A percentile compares a stretch with the other conserved stretches of the same genome.
phyloP scores from a whole-genome alignment of 2,329 filamentous ascomycete genomes.

The Berkeleyomyces basicola region DNA sequence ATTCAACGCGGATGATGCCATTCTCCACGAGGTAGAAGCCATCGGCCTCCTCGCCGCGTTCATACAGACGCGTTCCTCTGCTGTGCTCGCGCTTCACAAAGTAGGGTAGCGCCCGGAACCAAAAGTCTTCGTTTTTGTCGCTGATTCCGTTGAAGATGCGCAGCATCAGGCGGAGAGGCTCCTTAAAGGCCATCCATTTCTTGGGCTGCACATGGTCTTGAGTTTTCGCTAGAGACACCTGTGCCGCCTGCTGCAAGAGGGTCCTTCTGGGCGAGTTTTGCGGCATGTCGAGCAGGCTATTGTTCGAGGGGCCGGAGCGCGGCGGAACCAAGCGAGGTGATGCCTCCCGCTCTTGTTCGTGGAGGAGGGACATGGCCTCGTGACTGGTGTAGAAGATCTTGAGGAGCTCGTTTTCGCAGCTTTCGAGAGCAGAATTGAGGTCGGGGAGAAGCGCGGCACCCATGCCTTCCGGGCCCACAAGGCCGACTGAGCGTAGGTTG shows the following conservation, averaged over 20 bases:
- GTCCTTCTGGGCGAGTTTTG: constrained; percentile 68
- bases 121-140: constrained; percentile 81
- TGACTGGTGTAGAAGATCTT: constrained; percentile 61
- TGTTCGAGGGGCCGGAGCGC: constrained; percentile 17
- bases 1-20: constrained; percentile 79
- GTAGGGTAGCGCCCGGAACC: constrained; percentile 64
- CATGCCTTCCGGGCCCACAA: constrained; percentile 50
- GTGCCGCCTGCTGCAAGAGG: constrained; percentile 64
- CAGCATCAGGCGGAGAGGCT: constrained; percentile 78
- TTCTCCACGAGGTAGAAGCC: constrained; percentile 85
- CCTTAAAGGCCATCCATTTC: constrained; percentile 74
- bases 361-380: constrained; percentile 31
- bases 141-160: constrained; percentile 90
- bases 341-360: constrained; percentile 26
- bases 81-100: constrained; percentile 54
- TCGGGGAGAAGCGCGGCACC: constrained; percentile 71
- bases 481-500: constrained; percentile 66
- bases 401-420: constrained; percentile 85
- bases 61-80: constrained; percentile 59
- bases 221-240: constrained; percentile 33
- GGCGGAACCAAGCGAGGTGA: constrained; percentile 35
- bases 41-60: constrained; percentile 55
- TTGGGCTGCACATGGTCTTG: constrained; percentile 44
- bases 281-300: constrained; percentile 19
- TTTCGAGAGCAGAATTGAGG: constrained; percentile 83